Evolutionary conservation across 2,329 filamentous ascomycete genomes (phyloP).

Genomic region (Purpureocillium takamizusanense): DNA sequence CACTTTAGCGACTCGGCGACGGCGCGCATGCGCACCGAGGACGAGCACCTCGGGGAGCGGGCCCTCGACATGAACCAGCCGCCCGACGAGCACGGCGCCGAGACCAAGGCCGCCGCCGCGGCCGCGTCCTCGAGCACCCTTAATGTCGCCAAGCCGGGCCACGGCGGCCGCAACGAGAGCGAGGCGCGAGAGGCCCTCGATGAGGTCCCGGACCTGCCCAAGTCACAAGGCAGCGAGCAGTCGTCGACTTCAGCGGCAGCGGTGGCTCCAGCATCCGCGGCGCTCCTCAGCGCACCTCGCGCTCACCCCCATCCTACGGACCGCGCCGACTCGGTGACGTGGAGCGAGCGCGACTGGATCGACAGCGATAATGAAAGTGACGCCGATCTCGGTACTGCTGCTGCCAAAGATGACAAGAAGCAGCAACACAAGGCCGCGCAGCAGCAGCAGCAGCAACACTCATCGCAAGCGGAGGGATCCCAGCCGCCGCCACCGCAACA

Average conservation of each 20-base stretch:
- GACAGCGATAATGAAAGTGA: conserved; percentile 42
- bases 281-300: conserved; percentile 8
- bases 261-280: too few species aligned
- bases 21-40: conserved; percentile 57
- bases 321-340: conserved; percentile 46
- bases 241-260: too few species aligned
- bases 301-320: conserved; percentile 10
- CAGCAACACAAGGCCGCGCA: background rate
- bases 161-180: conserved; percentile 12
- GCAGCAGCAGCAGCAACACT: background rate
- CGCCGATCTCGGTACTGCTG: conserved; percentile 10
- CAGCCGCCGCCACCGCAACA: too few species aligned
- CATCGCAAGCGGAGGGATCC: too few species aligned
- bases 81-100: conserved; percentile 55
- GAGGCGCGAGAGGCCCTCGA: conserved; percentile 30
- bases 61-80: conserved; percentile 50
- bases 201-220: conserved; percentile 35
- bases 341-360: conserved; percentile 58
- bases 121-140: conserved; percentile 9
- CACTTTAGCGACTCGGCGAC: conserved; percentile 71
- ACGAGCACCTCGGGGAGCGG: conserved; percentile 58
- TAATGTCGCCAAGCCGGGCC: conserved; percentile 15
- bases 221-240: conserved; percentile 12
- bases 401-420: background rate
- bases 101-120: conserved; percentile 38